Conservation (phyloP, 2,329 filamentous ascomycete species). For the Trichoderma hamatum region DNA sequence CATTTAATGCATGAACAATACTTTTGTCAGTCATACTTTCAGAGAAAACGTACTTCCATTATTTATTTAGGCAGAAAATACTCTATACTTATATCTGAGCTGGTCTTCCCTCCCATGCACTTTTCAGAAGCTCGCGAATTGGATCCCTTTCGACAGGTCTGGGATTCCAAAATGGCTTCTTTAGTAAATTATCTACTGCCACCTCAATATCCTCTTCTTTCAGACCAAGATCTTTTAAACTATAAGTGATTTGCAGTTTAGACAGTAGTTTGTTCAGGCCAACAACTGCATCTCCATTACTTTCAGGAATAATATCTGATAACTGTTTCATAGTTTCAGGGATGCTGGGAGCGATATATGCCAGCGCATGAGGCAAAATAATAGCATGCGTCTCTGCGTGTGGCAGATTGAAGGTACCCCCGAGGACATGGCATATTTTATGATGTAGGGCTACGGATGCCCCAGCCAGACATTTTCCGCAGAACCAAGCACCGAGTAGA, state of each 20-base stretch:
- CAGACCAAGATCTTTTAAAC: constrained; percentile 60
- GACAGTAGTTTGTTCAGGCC: constrained; percentile 59
- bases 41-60: neutral
- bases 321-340: constrained; percentile 56
- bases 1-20: neutral
- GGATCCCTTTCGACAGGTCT: constrained; percentile 53
- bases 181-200: constrained; percentile 60
- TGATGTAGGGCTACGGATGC: constrained; percentile 68
- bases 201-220: constrained; percentile 63
- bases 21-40: neutral
- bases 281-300: constrained; percentile 59
- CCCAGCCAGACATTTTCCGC: constrained; percentile 61
- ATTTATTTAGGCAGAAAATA: no score
- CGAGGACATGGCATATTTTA: constrained; percentile 68
- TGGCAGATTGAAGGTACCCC: constrained; percentile 64
- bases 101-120: constrained; percentile 62
- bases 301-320: constrained; percentile 57
- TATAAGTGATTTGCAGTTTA: constrained; percentile 56
- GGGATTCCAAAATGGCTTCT: constrained; percentile 64
- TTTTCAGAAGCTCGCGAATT: constrained; percentile 59
- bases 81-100: neutral
- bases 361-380: constrained; percentile 63
- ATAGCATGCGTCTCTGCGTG: constrained; percentile 68
- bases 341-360: constrained; percentile 62
- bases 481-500: constrained; percentile 67